Evolutionary conservation across 176 grass and related monocot genomes (phyloP), one percentile per base, ranked within the genome.

Genomic region (Carex parvula): DNA sequence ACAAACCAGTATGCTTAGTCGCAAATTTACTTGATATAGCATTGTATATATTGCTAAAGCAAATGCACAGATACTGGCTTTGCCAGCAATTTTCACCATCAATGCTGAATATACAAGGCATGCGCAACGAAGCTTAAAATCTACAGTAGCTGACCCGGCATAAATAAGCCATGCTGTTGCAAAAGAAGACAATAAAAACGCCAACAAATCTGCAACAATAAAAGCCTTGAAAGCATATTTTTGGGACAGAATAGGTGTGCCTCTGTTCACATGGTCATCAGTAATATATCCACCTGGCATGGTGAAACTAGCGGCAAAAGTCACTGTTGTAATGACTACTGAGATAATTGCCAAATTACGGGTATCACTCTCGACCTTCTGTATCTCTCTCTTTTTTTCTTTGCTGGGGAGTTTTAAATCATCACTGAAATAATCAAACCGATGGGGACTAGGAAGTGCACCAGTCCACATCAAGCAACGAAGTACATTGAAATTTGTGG

Each of bases 271-370:
- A 56, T 60, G 20, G 55, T 54, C 70, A 64, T 79, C 84, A 17
- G 48, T 26, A 15, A 17, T 64, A 21, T 52, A 78, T 65, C 84
- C 84, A n/a, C 84, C 72, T 17, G 84, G 84, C 70, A 86, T 64
- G 13, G 84, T 86, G 60, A 86, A 86, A 50, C 33, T 79, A 63
- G 72, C 84, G 54, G 84, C 84, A 79, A 86, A 86, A 77, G 84
- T 53, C 10, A 86, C 72, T 16, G 84, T 86, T 39, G 71, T 14
- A 64, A 86, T 35, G 15, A 86, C 72, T 9, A 86, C 70, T 29
- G 84, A 73, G 41, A 66, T 32, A 50, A 84, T 58, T 14, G 11
- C 6, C 64, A 84, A 22, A 3, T 29, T 74, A 55, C 67, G 21
- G 42, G 48, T 55, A 20, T 4, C 8, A 56, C 14, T 84, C 54